Percentiles rank a stretch among this genome's conserved stretches.
phyloP scores from a whole-genome alignment of 352 stramenopile genomes.

The Blastocystis sp. region DNA sequence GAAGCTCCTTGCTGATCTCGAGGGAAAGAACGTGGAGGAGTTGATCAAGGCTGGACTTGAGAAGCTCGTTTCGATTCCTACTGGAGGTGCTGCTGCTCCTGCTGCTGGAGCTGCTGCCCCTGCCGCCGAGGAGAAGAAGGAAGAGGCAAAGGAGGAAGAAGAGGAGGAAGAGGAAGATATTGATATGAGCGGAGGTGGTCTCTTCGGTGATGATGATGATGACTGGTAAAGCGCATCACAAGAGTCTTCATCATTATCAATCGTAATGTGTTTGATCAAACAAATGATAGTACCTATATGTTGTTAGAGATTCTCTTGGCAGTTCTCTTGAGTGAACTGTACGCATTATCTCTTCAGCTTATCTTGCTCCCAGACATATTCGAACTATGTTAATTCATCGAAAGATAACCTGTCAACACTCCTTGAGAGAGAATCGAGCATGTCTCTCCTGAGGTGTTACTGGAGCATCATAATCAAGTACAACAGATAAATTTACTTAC shows the following conservation, averaged over 20 bases:
- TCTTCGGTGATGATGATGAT: conserved; percentile 64
- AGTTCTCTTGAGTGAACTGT: background rate
- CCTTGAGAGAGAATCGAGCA: background rate
- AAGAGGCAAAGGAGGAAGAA: conserved; percentile 65
- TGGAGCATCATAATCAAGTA: background rate
- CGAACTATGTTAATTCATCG: background rate
- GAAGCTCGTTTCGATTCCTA: conserved; percentile 74
- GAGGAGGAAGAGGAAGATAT: conserved; percentile 65
- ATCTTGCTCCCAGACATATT: background rate
- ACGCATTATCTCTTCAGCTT: background rate
- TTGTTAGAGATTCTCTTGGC: background rate
- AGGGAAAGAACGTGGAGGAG: conserved; percentile 74
- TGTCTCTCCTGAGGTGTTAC: background rate
- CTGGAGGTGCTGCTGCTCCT: conserved; percentile 68
- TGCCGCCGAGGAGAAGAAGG: conserved; percentile 63
- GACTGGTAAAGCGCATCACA: conserved; percentile 64
- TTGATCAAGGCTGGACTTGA: conserved; percentile 70
- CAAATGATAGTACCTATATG: background rate
- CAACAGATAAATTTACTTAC: background rate
- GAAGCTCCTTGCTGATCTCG: conserved; percentile 68
- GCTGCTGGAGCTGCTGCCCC: conserved; percentile 64
- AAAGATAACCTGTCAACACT: background rate
- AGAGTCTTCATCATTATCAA: conserved; percentile 30
- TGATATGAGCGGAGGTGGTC: conserved; percentile 67
- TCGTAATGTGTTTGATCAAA: conserved; percentile 19